phyloP scores from a whole-genome alignment of 306 rosid species.

The Comarum palustre region DNA sequence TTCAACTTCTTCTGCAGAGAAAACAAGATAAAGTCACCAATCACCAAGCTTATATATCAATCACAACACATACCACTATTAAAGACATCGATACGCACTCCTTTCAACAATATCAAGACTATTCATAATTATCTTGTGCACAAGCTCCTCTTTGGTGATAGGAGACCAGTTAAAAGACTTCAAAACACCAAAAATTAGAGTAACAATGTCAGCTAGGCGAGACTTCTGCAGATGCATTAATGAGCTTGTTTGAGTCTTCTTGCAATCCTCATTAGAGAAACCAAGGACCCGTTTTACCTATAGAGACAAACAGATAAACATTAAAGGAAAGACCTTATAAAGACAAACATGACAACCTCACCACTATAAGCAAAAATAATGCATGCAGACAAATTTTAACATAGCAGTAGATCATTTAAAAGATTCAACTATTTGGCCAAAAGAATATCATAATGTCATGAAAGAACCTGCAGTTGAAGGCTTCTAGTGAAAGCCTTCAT shows the following conservation, averaged over 20 bases:
- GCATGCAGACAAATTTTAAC: background rate
- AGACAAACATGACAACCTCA: background rate
- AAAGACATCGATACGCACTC: constrained; percentile 37
- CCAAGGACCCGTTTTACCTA: constrained; percentile 35
- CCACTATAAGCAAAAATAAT: background rate
- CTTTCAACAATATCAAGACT: constrained; percentile 49
- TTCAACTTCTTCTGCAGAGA: constrained; percentile 58
- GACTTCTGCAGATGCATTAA: constrained; percentile 9
- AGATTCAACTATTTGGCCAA: background rate
- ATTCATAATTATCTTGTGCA: constrained; percentile 61
- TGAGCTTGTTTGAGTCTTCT: constrained; percentile 28
- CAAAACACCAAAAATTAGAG: constrained; percentile 50
- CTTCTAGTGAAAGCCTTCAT: background rate
- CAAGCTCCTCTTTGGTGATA: constrained; percentile 69
- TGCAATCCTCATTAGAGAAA: constrained; percentile 22
- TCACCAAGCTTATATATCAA: constrained; percentile 19
- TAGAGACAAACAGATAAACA: constrained; percentile 1
- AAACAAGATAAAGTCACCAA: constrained; percentile 21
- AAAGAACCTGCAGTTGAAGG: background rate
- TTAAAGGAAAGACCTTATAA: background rate
- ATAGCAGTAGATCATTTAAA: background rate
- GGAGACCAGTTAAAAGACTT: constrained; percentile 42
- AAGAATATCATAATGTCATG: background rate
- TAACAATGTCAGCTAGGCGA: constrained; percentile 45
- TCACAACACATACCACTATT: constrained; percentile 17